Conservation (phyloP, 2,329 filamentous ascomycete genomes). For the Colletotrichum acutatum region DNA sequence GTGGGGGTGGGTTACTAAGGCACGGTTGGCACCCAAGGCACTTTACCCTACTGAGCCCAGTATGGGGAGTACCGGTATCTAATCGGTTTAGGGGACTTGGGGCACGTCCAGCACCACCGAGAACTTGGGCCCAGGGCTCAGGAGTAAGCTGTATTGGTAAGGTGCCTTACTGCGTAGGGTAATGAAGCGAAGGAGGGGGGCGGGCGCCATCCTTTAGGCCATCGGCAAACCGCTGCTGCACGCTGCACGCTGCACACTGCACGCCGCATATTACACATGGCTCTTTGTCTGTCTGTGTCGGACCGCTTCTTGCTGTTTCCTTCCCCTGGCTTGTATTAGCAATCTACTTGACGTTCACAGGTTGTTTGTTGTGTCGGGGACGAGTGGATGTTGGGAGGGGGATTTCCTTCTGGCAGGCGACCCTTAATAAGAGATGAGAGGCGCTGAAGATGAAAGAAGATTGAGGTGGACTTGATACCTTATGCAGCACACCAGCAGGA, state of each 20-base stretch:
- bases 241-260: neutral
- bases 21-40: neutral
- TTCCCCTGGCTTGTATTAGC: neutral
- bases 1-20: neutral
- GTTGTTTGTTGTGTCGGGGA: neutral
- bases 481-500: neutral
- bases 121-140: neutral
- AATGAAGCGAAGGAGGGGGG: neutral
- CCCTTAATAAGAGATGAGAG: neutral
- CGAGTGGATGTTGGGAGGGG: neutral
- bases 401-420: neutral
- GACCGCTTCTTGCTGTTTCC: neutral
- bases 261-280: neutral
- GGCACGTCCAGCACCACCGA: neutral
- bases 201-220: neutral
- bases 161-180: neutral
- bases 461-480: neutral
- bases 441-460: constrained; percentile 9
- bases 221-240: neutral
- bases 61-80: neutral
- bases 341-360: constrained; percentile 9
- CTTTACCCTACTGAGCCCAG: neutral
- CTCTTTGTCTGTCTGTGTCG: neutral
- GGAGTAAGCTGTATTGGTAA: neutral
- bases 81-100: constrained; percentile 1